Conservation (phyloP, 345 rosid species). For the Lepidium africanum region DNA sequence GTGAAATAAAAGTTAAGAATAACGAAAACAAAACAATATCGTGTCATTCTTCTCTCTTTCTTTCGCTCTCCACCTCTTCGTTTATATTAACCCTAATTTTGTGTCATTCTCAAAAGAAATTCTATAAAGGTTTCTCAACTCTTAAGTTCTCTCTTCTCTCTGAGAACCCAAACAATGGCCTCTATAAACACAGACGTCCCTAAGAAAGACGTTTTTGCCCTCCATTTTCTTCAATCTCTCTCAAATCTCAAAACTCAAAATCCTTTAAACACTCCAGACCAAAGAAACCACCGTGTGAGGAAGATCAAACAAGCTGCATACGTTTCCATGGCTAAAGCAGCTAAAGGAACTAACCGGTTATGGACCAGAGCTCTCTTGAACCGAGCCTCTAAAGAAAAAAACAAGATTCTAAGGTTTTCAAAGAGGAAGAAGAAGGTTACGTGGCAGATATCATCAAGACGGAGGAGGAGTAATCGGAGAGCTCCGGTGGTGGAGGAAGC, state of each 20-base stretch:
- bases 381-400: not conserved
- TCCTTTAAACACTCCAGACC: not conserved
- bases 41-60: not conserved
- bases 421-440: conserved; percentile 9
- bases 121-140: conserved; percentile 22
- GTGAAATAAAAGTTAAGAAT: not conserved
- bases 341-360: conserved; percentile 8
- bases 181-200: conserved; percentile 23
- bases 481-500: conserved; percentile 1
- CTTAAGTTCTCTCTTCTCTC: not conserved
- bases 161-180: conserved; percentile 23
- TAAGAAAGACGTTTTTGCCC: conserved; percentile 15
- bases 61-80: conserved; percentile 3
- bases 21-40: not conserved
- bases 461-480: not conserved
- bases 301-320: conserved; percentile 33
- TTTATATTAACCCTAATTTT: conserved; percentile 24
- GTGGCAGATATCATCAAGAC: conserved; percentile 8
- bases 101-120: conserved; percentile 3
- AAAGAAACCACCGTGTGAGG: conserved; percentile 2
- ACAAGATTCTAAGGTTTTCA: not conserved
- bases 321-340: conserved; percentile 28
- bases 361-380: conserved; percentile 31
- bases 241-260: conserved; percentile 20
- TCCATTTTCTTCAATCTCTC: conserved; percentile 26